These are phyloP conservation scores for Daedaleopsis sinensis DNA, from an alignment of 768 basidiomycete genomes.

Conservation along the genomic window DNA sequence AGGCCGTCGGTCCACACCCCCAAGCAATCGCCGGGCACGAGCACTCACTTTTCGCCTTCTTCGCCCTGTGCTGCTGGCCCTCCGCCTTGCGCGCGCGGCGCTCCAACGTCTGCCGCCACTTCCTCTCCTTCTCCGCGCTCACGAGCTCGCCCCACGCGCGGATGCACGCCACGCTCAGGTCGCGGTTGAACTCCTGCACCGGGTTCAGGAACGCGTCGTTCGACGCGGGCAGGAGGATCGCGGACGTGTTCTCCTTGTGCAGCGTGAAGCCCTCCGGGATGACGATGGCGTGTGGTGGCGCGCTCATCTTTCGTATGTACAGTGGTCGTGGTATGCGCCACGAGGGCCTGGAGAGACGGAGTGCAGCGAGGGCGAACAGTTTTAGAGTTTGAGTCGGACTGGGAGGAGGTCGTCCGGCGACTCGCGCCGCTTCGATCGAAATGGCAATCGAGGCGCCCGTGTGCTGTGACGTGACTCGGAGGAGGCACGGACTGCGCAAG, in stretches of 20 bases:
- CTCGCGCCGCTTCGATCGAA: neutral
- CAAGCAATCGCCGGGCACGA: neutral
- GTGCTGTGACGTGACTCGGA: too few relatives aligned
- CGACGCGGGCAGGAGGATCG: slow-evolving; percentile 71
- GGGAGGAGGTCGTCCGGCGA: neutral
- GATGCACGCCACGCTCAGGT: slow-evolving; percentile 90
- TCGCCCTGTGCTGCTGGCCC: slow-evolving; percentile 41
- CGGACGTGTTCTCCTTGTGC: slow-evolving; percentile 80
- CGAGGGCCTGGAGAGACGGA: slow-evolving; percentile 9
- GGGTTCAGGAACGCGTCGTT: slow-evolving; percentile 96
- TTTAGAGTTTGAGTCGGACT: slow-evolving; percentile 6
- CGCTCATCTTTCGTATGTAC: slow-evolving; percentile 13
- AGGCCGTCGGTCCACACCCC: too few relatives aligned
- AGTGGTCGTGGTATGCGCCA: slow-evolving; percentile 3
- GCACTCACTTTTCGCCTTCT: slow-evolving; percentile 48
- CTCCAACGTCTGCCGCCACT: slow-evolving; percentile 58
- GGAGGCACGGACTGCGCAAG: too few relatives aligned
- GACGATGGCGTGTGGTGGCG: slow-evolving; percentile 15
- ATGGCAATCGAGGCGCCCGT: slow-evolving; percentile 1
- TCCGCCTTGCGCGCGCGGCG: slow-evolving; percentile 44
- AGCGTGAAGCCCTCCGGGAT: slow-evolving; percentile 78
- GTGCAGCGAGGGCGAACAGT: slow-evolving; percentile 12
- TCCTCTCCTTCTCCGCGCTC: slow-evolving; percentile 62
- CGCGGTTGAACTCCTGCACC: slow-evolving; percentile 97
- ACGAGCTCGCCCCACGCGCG: slow-evolving; percentile 82